Percentiles rank a stretch among this genome's conserved stretches.
These are phyloP conservation scores for Berkeleyomyces rouxiae DNA, from an alignment of 2,329 filamentous ascomycete genomes.

Conservation along the genomic window DNA sequence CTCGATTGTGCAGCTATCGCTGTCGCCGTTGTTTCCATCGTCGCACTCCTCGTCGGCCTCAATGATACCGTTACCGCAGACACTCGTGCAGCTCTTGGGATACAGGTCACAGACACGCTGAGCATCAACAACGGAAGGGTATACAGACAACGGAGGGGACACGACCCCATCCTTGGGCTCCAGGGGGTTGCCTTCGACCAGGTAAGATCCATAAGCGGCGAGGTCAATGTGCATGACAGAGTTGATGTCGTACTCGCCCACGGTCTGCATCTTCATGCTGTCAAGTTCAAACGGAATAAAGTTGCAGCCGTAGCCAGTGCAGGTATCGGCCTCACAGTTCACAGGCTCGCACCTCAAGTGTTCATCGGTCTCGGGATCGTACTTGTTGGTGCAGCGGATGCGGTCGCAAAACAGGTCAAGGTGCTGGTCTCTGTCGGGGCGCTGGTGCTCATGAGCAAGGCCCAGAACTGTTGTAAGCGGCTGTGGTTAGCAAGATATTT, in stretches of 20 bases:
- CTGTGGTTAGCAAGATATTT: neutral
- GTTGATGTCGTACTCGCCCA: slow-evolving; percentile 3
- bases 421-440: slow-evolving; percentile 3
- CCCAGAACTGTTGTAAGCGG: slow-evolving; percentile 6
- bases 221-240: slow-evolving; percentile 12
- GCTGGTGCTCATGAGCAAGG: slow-evolving; percentile 10
- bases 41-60: slow-evolving; percentile 7
- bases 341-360: neutral
- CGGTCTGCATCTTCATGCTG: neutral
- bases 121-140: slow-evolving; percentile 3
- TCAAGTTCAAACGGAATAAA: neutral
- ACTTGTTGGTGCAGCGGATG: slow-evolving; percentile 3
- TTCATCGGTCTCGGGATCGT: neutral
- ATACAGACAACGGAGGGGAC: neutral
- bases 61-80: slow-evolving; percentile 11
- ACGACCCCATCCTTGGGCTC: neutral
- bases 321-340: slow-evolving; percentile 1
- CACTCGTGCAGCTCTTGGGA: neutral
- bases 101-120: slow-evolving; percentile 9
- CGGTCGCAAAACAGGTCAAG: slow-evolving; percentile 7
- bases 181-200: neutral
- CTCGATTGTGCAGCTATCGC: neutral
- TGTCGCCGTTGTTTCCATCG: slow-evolving; percentile 1
- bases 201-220: neutral
- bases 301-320: slow-evolving; percentile 12